Percentiles rank a stretch among this genome's conserved stretches.
Conservation (phyloP, 345 rosid species). For the Alliaria petiolata region DNA sequence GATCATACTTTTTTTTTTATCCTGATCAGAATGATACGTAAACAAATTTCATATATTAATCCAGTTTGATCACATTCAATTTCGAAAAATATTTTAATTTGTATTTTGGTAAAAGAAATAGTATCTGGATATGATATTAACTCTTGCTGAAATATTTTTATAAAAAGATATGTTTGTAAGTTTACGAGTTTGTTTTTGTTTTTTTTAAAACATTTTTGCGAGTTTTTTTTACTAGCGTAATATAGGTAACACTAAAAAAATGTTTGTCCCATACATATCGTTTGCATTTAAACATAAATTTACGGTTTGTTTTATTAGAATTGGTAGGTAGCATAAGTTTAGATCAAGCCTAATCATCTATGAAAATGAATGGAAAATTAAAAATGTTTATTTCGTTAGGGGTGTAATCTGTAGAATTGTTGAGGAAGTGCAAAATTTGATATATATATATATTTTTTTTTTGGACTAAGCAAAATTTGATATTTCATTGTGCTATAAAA, state of each 20-base stretch:
- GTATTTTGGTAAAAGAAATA: background rate
- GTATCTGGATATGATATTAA: no score
- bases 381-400: background rate
- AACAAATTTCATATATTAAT: no score
- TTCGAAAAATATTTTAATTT: background rate
- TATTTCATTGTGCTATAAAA: background rate
- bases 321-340: background rate
- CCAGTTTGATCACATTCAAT: no score
- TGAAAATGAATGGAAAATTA: background rate
- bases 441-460: no score
- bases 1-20: no score
- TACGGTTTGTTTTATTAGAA: background rate
- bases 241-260: background rate
- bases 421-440: background rate
- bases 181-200: no score
- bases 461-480: background rate
- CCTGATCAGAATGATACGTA: background rate
- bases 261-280: background rate
- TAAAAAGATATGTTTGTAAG: no score
- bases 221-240: no score
- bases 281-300: background rate
- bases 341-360: background rate
- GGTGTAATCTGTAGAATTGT: background rate
- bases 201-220: no score
- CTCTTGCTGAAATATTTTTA: no score